These are phyloP conservation scores for Sarcomyxa edulis DNA, from an alignment of 768 basidiomycete genomes.

Conservation along the genomic window DNA sequence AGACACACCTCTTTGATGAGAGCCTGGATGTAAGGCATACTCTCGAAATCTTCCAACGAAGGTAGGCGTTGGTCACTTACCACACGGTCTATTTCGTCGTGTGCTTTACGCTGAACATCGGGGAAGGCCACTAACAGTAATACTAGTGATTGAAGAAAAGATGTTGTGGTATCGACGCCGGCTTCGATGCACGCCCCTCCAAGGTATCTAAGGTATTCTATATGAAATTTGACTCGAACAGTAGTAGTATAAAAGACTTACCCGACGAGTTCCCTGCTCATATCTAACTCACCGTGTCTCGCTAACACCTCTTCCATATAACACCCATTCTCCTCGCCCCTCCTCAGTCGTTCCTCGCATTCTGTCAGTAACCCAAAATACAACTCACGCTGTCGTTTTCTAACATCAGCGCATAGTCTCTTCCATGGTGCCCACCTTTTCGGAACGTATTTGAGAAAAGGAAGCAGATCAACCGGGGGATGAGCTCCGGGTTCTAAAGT, in stretches of 20 bases:
- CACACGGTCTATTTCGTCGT: constrained; percentile 13
- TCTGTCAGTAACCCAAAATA: constrained; percentile 6
- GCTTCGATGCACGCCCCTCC: constrained; percentile 20
- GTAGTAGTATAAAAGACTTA: not conserved
- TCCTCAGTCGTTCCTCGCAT: constrained; percentile 6
- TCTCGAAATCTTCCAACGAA: constrained; percentile 12
- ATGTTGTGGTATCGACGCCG: constrained; percentile 23
- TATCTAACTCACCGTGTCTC: constrained; percentile 6
- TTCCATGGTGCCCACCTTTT: constrained; percentile 14
- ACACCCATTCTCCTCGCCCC: constrained; percentile 16
- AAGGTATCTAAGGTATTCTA: constrained; percentile 18
- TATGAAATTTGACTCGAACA: no score
- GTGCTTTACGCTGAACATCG: constrained; percentile 10
- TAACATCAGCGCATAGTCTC: constrained; percentile 3
- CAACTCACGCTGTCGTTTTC: constrained; percentile 2
- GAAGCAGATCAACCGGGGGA: constrained; percentile 12
- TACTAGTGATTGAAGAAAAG: constrained; percentile 11
- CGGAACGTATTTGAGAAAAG: constrained; percentile 12
- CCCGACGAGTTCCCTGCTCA: constrained; percentile 8
- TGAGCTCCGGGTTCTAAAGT: constrained; percentile 5
- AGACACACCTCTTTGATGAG: constrained; percentile 20
- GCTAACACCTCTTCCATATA: constrained; percentile 17
- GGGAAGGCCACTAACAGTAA: constrained; percentile 15
- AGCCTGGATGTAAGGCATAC: constrained; percentile 20
- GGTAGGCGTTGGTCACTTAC: constrained; percentile 19